Evolutionary conservation across 371 early-diverging fungal genomes (phyloP), one percentile per base, ranked within the genome.

Genomic region (Mucor plumbeus): DNA sequence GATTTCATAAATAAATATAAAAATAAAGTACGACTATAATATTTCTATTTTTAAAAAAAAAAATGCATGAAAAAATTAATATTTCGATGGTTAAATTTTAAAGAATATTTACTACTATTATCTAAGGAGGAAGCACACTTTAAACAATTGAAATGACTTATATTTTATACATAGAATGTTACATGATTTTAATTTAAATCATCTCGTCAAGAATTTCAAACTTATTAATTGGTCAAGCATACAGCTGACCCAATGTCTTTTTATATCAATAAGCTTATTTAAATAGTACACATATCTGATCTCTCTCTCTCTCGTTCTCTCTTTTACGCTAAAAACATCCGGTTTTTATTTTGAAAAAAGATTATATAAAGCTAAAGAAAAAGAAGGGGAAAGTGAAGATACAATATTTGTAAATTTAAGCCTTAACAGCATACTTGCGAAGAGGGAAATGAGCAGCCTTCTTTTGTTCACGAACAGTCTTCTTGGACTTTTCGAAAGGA

Each of bases 341-440:
- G 4, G 50, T 50, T 50, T 50, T 50, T 44, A 44, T 44, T 21
- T 21, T 21, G 50, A 11, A 26, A 50, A 21, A 50, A 50, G 31
- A 50, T 41, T 15, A 15, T 41, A 15, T 19, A 50, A 50, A 50
- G 50, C 50, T 50, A 50, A 10, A 60, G n/a, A 50, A 21, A 26
- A 21, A 10, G 50, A 13, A 13, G 50, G 15, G 43, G 11, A 38
- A 38, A 38, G 38, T 9, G 11, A 38, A 11, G 44, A 7, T 50
- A 19, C 19, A 15, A 44, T 26, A 5, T 38, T 7, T 9, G 38
- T 38, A 5, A 38, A 76, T 72, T 89, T 92, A 94, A 63, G 94
- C 94, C 87, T 92, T 92, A 82, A 94, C 82, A 71, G 94, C 94
- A 78, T 83, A 94, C 85, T 89, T 87, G 82, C 97, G 93, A 64